Evolutionary conservation across 371 early-diverging fungal genomes (phyloP), one percentile per base, ranked within the genome.

Genomic region (Parasitella parasitica): DNA sequence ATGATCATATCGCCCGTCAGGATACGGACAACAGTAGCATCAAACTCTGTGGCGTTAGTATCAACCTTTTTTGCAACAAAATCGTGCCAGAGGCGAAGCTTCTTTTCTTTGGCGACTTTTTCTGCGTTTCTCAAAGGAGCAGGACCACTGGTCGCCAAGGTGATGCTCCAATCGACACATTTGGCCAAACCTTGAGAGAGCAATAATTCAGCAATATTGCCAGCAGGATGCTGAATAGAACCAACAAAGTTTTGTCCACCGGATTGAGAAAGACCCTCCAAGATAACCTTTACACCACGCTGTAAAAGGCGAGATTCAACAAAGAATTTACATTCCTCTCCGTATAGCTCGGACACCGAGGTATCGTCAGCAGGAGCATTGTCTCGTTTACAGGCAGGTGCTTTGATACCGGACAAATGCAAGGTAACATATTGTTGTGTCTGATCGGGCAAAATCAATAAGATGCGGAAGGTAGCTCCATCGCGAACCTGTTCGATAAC

Each of bases 401-500:
- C 90, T 64, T 92, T 92, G 72, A 97, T 86, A 15, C 97, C 98
- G 2, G 97, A 89, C 27, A 98, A 73, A 57, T 83, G 72, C 39
- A 97, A 75, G 4, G 88, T 91, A 36, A 96, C 59, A 60, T 89
- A 82, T 71, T 95, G 95, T 32, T 74, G 78, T 3, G 73, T 64
- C 26, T 69, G 62, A 41, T 84, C 77, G 7, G 92, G 90, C 22
- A 91, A 67, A 28, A 86, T 77, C 48, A 96, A 67, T 34, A 85
- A 76, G 6, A 94, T 87, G 16, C 96, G 91, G 64, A 89, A 84
- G 8, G 93, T 94, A 9, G 93, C 86, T n/a, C 89, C 98, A 73
- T 96, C 96, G 52, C 95, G 93, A 12, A 96, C 91, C 72, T 91
- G 94, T 72, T 98, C 97, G 67, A 98, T 82, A 18, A 95, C 86